Evolutionary conservation across 768 basidiomycete genomes (phyloP).

Genomic region (Leucosporidium yakuticum): DNA sequence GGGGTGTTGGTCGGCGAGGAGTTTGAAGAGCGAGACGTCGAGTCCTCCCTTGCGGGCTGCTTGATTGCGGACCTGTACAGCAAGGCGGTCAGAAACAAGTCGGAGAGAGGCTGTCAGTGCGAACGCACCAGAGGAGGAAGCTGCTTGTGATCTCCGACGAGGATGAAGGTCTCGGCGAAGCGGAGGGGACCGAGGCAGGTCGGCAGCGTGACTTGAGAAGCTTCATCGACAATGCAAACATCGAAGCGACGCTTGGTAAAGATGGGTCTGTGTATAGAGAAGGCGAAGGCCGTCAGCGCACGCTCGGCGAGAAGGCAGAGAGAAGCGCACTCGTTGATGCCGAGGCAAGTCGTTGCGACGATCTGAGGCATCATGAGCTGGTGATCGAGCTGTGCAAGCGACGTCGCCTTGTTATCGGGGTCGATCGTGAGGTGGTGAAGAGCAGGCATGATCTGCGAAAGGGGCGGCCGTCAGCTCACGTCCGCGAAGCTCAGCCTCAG

Average conservation of each 20-base stretch:
- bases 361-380: slow-evolving; percentile 82
- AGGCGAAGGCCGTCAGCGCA: not conserved
- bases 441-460: slow-evolving; percentile 69
- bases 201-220: slow-evolving; percentile 92
- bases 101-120: no score
- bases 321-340: slow-evolving; percentile 76
- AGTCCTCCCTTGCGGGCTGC: slow-evolving; percentile 77
- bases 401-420: slow-evolving; percentile 53
- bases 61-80: slow-evolving; percentile 64
- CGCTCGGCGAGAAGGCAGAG: slow-evolving; percentile 6
- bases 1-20: slow-evolving; percentile 72
- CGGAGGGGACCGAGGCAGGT: slow-evolving; percentile 90
- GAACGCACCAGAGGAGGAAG: slow-evolving; percentile 86
- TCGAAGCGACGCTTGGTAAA: slow-evolving; percentile 83
- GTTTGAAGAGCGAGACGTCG: slow-evolving; percentile 81
- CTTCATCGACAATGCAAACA: slow-evolving; percentile 96
- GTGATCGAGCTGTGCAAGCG: slow-evolving; percentile 73
- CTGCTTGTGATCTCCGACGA: slow-evolving; percentile 97
- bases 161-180: slow-evolving; percentile 80
- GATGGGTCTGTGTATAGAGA: slow-evolving; percentile 55
- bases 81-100: not conserved
- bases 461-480: not conserved
- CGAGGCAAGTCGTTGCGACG: slow-evolving; percentile 90
- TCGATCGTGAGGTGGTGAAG: slow-evolving; percentile 64
- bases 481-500: no score